Evolutionary conservation across 2,329 filamentous ascomycete genomes (phyloP).

Genomic region (Xylariaceae sp.): DNA sequence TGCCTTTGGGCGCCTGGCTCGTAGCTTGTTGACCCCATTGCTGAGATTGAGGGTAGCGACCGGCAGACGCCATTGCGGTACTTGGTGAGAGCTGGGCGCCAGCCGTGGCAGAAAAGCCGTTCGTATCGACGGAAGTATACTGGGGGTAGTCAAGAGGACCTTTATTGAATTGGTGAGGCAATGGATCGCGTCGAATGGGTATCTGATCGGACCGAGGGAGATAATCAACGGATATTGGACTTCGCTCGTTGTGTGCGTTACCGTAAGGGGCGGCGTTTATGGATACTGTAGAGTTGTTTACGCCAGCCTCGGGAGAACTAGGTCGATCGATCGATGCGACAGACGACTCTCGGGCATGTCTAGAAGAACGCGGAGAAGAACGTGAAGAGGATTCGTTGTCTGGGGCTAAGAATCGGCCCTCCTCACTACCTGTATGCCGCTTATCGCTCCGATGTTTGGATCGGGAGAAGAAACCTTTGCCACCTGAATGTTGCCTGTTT

Average conservation of each 20-base stretch:
- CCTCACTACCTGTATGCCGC: slow-evolving; percentile 54
- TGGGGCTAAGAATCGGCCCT: slow-evolving; percentile 50
- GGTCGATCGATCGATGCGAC: slow-evolving; percentile 65
- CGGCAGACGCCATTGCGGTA: slow-evolving; percentile 65
- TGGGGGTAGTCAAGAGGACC: slow-evolving; percentile 76
- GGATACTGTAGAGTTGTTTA: slow-evolving; percentile 72
- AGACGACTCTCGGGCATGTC: slow-evolving; percentile 69
- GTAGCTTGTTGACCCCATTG: slow-evolving; percentile 58
- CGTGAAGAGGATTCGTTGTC: slow-evolving; percentile 62
- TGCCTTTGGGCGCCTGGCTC: slow-evolving; percentile 39
- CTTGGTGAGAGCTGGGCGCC: slow-evolving; percentile 54
- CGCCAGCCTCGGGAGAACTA: slow-evolving; percentile 55
- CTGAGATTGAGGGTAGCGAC: slow-evolving; percentile 68
- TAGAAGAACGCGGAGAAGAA: slow-evolving; percentile 66
- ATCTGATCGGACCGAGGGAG: slow-evolving; percentile 61
- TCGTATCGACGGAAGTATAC: slow-evolving; percentile 67
- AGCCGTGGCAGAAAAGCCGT: slow-evolving; percentile 42
- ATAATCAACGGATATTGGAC: slow-evolving; percentile 68
- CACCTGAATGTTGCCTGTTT: slow-evolving; percentile 69
- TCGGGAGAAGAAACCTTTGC: slow-evolving; percentile 78
- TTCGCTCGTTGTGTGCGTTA: slow-evolving; percentile 59
- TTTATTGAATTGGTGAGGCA: slow-evolving; percentile 80
- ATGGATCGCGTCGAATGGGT: slow-evolving; percentile 61
- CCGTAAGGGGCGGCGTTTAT: slow-evolving; percentile 89
- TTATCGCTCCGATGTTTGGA: slow-evolving; percentile 73